Conservation (phyloP, 805 yeast species). For the Metschnikowia kunwiensis region DNA sequence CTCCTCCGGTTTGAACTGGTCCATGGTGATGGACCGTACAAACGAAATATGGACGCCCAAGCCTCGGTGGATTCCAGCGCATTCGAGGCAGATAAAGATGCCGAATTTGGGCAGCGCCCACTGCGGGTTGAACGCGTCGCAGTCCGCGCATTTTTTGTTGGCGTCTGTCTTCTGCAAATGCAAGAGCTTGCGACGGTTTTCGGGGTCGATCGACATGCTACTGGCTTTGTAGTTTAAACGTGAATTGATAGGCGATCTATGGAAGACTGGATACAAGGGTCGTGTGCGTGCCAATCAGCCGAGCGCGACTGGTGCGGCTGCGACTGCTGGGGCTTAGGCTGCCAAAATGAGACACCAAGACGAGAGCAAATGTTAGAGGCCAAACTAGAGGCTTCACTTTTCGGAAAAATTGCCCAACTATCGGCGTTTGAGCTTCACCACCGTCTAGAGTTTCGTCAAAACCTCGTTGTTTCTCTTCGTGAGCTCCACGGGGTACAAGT, state of each 20-base stretch:
- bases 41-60: conserved; percentile 96
- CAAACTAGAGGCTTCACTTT: no score
- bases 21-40: conserved; percentile 97
- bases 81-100: conserved; percentile 92
- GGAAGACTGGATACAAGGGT: conserved; percentile 5
- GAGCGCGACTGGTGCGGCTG: no score
- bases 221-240: not conserved
- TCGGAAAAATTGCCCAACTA: no score
- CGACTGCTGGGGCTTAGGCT: no score
- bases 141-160: conserved; percentile 89
- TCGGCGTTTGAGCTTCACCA: no score
- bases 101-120: conserved; percentile 99
- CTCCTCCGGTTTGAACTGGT: conserved; percentile 94
- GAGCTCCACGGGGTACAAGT: conserved; percentile 32
- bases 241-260: not conserved
- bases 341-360: no score
- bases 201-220: conserved; percentile 82
- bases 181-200: conserved; percentile 72
- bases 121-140: conserved; percentile 94
- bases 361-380: no score
- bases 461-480: conserved; percentile 18
- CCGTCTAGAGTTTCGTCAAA: conserved; percentile 16
- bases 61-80: conserved; percentile 96
- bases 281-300: no score
- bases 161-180: conserved; percentile 77